Conservation (phyloP, 257 asterid genomes). For the Jacaranda copaia region DNA sequence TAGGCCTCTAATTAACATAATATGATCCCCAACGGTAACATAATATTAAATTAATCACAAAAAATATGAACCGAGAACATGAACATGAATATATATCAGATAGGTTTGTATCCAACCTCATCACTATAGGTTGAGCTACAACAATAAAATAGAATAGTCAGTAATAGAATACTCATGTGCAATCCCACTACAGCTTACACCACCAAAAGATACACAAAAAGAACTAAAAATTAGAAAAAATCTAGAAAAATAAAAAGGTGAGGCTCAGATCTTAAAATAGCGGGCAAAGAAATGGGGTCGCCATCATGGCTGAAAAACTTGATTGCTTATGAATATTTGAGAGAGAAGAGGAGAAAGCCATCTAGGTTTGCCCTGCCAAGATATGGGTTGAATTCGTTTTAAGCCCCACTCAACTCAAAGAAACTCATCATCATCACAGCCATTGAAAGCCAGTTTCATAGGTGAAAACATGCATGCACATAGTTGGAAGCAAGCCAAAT, state of each 20-base stretch:
- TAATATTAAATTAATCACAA: too few relatives aligned
- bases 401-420: conserved; percentile 38
- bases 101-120: too few relatives aligned
- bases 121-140: too few relatives aligned
- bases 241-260: background rate
- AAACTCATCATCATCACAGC: conserved; percentile 44
- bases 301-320: conserved; percentile 58
- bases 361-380: conserved; percentile 56
- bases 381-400: conserved; percentile 42
- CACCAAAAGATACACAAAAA: too few relatives aligned
- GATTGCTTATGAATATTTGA: background rate
- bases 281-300: conserved; percentile 5
- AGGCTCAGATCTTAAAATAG: conserved; percentile 35
- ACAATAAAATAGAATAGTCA: too few relatives aligned
- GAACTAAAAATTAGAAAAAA: background rate
- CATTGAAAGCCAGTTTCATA: background rate
- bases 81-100: too few relatives aligned
- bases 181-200: too few relatives aligned
- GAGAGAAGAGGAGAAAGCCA: conserved; percentile 9
- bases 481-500: background rate
- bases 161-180: too few relatives aligned
- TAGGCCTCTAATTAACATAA: too few relatives aligned
- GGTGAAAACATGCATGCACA: background rate
- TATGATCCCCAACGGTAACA: too few relatives aligned
- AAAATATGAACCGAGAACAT: too few relatives aligned